Conservation (phyloP, 1,284 basidiomycete genomes). For the Ustilago cynodontis region DNA sequence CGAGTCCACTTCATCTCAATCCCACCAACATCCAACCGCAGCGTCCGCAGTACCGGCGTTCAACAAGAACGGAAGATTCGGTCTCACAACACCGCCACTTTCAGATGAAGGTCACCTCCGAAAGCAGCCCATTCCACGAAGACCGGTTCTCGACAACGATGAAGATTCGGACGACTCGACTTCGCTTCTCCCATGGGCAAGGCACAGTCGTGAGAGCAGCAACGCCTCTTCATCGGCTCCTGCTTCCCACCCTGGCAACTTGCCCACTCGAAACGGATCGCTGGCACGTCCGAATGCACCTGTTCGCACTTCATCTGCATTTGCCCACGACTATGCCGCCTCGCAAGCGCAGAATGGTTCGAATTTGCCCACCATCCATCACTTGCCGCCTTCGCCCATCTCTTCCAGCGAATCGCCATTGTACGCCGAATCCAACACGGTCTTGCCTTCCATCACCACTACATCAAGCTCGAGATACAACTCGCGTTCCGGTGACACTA, state of each 20-base stretch:
- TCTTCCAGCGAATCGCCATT: constrained; percentile 58
- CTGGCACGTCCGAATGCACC: constrained; percentile 29
- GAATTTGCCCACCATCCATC: constrained; percentile 32
- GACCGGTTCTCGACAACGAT: constrained; percentile 30
- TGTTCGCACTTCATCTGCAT: constrained; percentile 36
- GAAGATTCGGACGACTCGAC: constrained; percentile 62
- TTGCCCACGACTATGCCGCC: constrained; percentile 19
- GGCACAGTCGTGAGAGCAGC: constrained; percentile 45
- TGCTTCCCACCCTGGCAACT: neutral
- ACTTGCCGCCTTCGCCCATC: constrained; percentile 62
- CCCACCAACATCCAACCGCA: constrained; percentile 5
- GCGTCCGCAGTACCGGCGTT: constrained; percentile 16
- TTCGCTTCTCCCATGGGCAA: constrained; percentile 63
- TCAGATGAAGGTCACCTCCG: constrained; percentile 63
- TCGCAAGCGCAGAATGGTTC: constrained; percentile 14
- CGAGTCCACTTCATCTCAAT: constrained; percentile 20
- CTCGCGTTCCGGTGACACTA: constrained; percentile 19
- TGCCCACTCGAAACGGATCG: constrained; percentile 26
- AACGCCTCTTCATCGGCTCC: constrained; percentile 22
- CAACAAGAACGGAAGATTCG: constrained; percentile 37
- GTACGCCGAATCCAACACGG: constrained; percentile 10
- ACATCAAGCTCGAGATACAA: constrained; percentile 29
- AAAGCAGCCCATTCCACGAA: constrained; percentile 22
- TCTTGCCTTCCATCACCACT: constrained; percentile 35
- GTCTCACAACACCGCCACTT: constrained; percentile 60